A percentile compares a stretch with the other conserved stretches of the same genome.
Evolutionary conservation across 2,329 filamentous ascomycete species (phyloP).

Genomic region (Penicillium capsulatum): DNA sequence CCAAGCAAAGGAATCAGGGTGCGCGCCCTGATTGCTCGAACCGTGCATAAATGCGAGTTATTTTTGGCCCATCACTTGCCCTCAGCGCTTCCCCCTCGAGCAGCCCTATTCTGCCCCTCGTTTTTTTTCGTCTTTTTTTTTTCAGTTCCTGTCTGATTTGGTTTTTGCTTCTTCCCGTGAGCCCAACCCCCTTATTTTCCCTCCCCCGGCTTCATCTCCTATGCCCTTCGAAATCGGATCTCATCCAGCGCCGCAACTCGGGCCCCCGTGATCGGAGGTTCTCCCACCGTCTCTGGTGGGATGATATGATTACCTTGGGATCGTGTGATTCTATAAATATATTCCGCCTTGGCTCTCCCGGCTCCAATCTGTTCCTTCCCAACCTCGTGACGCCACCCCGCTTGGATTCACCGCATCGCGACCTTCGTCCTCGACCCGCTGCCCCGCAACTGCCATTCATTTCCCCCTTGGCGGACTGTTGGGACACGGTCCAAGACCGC

Average conservation of each 20-base stretch:
- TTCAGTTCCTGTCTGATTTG: conserved; percentile 9
- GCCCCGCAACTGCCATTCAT: neutral
- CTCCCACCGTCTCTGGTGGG: neutral
- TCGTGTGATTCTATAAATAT: conserved; percentile 20
- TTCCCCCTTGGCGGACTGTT: conserved; percentile 4
- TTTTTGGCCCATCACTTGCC: conserved; percentile 20
- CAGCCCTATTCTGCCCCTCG: conserved; percentile 11
- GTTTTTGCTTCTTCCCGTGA: conserved; percentile 3
- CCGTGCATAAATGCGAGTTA: conserved; percentile 24
- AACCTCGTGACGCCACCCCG: neutral
- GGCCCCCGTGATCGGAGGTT: conserved; percentile 11
- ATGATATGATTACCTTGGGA: conserved; percentile 4
- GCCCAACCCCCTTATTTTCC: conserved; percentile 4
- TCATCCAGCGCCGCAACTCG: conserved; percentile 2
- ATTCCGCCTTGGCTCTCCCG: conserved; percentile 2
- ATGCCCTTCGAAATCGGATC: too few relatives aligned
- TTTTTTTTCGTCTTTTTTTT: conserved; percentile 21
- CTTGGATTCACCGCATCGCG: neutral
- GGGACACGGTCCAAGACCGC: conserved; percentile 1
- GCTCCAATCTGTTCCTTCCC: neutral
- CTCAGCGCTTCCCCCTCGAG: conserved; percentile 19
- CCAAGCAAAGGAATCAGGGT: conserved; percentile 5
- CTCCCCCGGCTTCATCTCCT: conserved; percentile 1
- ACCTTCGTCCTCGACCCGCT: neutral
- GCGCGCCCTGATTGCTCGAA: conserved; percentile 18